Conservation (phyloP, 179 eudicot genomes). For the Nepenthes alata region DNA sequence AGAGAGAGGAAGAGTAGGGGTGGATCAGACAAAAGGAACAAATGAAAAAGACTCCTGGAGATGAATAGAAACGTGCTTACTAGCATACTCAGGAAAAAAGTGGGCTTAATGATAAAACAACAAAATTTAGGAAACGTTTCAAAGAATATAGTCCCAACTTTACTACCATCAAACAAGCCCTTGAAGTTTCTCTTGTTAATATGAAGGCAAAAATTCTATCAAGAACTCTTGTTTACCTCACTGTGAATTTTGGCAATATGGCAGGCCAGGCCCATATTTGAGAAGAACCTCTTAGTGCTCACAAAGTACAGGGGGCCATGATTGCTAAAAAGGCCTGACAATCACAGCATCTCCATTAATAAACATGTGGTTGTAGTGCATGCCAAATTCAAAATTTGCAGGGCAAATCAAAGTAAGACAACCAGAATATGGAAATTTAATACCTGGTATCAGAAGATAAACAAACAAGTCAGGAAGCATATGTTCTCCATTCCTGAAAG, state of each 20-base stretch:
- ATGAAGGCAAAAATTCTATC: neutral
- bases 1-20: no score
- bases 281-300: conserved; percentile 64
- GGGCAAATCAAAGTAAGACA: neutral
- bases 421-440: conserved; percentile 1
- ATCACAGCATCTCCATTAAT: conserved; percentile 1
- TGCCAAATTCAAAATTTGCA: neutral
- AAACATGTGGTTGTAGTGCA: conserved; percentile 1
- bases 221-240: conserved; percentile 41
- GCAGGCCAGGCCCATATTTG: conserved; percentile 93
- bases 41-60: no score
- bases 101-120: no score
- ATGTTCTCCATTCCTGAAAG: conserved; percentile 69
- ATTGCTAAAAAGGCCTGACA: conserved; percentile 88
- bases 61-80: no score
- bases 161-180: no score
- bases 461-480: conserved; percentile 66
- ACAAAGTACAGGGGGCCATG: conserved; percentile 86
- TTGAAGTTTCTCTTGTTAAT: no score
- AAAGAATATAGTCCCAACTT: no score
- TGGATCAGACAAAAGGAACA: no score
- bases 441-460: conserved; percentile 90
- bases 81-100: no score
- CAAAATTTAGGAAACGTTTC: no score
- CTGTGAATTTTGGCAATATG: conserved; percentile 94